Evolutionary conservation across 106 monocot species (phyloP), one percentile per base, ranked within the genome.

Genomic region (Gastrodia elata): DNA sequence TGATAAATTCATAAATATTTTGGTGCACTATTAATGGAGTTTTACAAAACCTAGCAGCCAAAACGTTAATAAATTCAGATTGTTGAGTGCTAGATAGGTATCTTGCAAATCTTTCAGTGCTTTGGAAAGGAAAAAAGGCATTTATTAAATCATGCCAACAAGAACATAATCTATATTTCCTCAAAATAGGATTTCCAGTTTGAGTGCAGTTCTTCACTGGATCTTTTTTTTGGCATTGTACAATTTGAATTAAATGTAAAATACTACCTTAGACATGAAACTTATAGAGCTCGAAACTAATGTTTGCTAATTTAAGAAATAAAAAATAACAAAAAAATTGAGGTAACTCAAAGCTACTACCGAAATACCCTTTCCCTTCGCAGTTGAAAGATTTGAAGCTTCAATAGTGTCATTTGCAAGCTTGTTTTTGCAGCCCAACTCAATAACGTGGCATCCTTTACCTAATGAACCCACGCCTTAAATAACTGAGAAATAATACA

Each of bases 401-500:
- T 73, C 72, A 37, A 64, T 39, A 5, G 1, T 52, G 34, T 39
- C 10, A 49, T 30, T 36, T 58, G 37, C 28, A 64, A 37, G 33
- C 61, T 35, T 22, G n/a, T 25, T 61, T 70, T 61, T n/a, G 25
- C 38, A 18, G 39, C 34, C 39, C n/a, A 38, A 24, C 24, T 39
- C 71, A 38, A 55, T 20, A 38, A 6, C 4, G 43, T 55, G 33
- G 44, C 43, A n/a, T 68, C 75, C 37, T 43, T 32, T 71, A 40
- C 78, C 78, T 83, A 30, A 40, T 35, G 72, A 59, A 35, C 14
- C 32, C 68, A 4, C 15, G 52, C 56, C 26, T 76, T 41, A 64
- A 14, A 28, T 25, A 10, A 6, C 27, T 27, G 26, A 64, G 26
- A 14, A 67, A 40, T 44, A 39, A 34, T 37, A 25, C 24, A 25